These are phyloP conservation scores for Penicillium vulpinum DNA, from an alignment of 2,329 filamentous ascomycete genomes.

Conservation along the genomic window DNA sequence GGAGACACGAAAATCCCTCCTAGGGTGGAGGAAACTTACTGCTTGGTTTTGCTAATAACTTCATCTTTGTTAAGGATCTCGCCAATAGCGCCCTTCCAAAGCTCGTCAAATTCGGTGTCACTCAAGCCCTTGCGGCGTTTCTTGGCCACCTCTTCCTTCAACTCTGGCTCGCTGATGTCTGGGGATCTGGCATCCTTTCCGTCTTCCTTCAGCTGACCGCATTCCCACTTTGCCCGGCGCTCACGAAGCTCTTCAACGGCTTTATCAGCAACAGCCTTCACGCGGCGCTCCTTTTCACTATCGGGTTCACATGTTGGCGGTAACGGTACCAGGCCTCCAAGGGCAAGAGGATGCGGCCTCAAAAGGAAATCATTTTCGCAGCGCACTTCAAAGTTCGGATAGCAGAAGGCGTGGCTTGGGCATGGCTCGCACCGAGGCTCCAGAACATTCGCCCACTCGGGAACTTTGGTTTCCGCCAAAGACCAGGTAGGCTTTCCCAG, in stretches of 20 bases:
- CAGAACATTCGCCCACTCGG: constrained; percentile 68
- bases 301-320: constrained; percentile 93
- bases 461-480: constrained; percentile 64
- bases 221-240: constrained; percentile 85
- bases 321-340: constrained; percentile 78
- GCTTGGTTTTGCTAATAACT: constrained; percentile 55
- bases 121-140: constrained; percentile 81
- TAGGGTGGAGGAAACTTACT: constrained; percentile 52
- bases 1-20: constrained; percentile 15
- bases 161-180: constrained; percentile 66
- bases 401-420: constrained; percentile 87
- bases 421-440: constrained; percentile 86
- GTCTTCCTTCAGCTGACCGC: constrained; percentile 69
- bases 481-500: constrained; percentile 67
- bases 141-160: constrained; percentile 74
- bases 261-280: constrained; percentile 83
- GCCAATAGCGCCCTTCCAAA: constrained; percentile 57
- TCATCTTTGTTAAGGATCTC: constrained; percentile 60
- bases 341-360: constrained; percentile 76
- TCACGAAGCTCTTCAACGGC: constrained; percentile 84
- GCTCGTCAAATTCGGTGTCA: constrained; percentile 85
- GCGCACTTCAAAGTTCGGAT: constrained; percentile 69
- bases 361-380: constrained; percentile 89
- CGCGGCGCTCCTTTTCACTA: constrained; percentile 82
- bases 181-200: constrained; percentile 62